phyloP scores from a whole-genome alignment of 2,329 filamentous ascomycete species.

The Graphilbum ipis-grandicollis region DNA sequence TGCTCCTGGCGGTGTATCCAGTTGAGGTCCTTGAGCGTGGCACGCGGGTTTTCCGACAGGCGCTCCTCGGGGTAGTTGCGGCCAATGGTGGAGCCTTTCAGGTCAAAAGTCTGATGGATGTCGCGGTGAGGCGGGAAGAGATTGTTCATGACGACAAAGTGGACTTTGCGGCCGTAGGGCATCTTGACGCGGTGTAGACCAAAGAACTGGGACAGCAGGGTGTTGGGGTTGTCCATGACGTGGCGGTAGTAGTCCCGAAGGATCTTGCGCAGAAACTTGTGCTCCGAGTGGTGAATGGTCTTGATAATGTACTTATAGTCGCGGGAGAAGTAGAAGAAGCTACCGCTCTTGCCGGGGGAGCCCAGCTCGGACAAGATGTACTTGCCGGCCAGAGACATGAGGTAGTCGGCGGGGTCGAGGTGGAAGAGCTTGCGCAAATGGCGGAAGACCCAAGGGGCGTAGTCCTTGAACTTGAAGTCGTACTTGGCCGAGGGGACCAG shows the following conservation, averaged over 20 bases:
- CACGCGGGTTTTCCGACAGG: conserved; percentile 72
- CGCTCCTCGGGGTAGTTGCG: conserved; percentile 83
- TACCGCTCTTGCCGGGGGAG: conserved; percentile 93
- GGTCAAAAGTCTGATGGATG: conserved; percentile 90
- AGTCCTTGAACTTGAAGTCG: conserved; percentile 99
- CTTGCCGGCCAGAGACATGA: conserved; percentile 95
- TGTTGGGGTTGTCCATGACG: conserved; percentile 86
- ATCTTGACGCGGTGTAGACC: conserved; percentile 95
- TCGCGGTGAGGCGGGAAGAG: conserved; percentile 93
- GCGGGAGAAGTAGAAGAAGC: conserved; percentile 98
- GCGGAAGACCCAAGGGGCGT: conserved; percentile 98
- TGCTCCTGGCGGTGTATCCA: conserved; percentile 78
- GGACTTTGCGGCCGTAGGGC: conserved; percentile 93
- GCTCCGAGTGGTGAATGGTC: conserved; percentile 91
- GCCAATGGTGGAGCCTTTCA: conserved; percentile 92
- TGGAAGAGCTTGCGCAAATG: conserved; percentile 75
- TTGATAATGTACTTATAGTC: conserved; percentile 99
- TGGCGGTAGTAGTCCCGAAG: conserved; percentile 88
- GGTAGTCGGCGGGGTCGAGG: conserved; percentile 89
- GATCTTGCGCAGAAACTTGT: conserved; percentile 71
- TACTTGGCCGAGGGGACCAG: conserved; percentile 96
- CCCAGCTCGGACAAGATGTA: conserved; percentile 96
- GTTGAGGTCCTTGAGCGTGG: conserved; percentile 91
- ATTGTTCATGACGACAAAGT: conserved; percentile 99
- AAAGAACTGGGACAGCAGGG: conserved; percentile 92